Evolutionary conservation across 2,329 filamentous ascomycete species (phyloP), one percentile per base, ranked within the genome.

Genomic region (Colletotrichum sidae): DNA sequence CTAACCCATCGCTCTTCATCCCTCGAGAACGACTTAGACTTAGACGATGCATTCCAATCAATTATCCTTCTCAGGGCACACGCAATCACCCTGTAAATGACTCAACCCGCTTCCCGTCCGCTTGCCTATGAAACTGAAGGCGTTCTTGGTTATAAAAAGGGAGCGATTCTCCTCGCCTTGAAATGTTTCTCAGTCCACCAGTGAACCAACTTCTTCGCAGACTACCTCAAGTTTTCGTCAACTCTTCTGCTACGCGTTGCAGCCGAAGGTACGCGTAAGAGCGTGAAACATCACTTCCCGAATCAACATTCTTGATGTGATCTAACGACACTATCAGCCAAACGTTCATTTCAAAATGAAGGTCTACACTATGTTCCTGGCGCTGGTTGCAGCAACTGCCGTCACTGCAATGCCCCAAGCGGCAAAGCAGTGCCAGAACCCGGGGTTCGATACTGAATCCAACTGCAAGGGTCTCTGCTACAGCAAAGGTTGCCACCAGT

Each of bases 381-480:
- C 25, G 8, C 10, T 56, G 12, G 11, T 37, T 25, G 44, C 35
- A 12, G 54, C 44, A 6, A 56, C 54, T 5, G 44, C 11, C 12
- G 54, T 35, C 7, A 45, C 25, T 10, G 54, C 54, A 12, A 5
- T 47, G 6, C 54, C 54, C 9, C 42, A 47, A n/a, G n/a, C 54
- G 25, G 15, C 42, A 11, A 46, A 56, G 44, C 33, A 37, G 37
- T 56, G 54, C 42, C 54, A 56, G 15, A 12, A 34, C 15, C 25
- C 35, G n/a, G 54, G 42, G 13, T 56, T 46, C 13, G 42, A 56
- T 17, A 47, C 33, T 0, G 38, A 56, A n/a, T 38, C 33, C 44
- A 39, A 56, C 42, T 56, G 54, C 44, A 41, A 47, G 54, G 54
- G 34, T 8, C 4, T 56, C 1, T 56, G 54, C 54, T 56, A 33